Evolutionary conservation across 768 basidiomycete genomes (phyloP).

Genomic region (Boletus barrowsii): DNA sequence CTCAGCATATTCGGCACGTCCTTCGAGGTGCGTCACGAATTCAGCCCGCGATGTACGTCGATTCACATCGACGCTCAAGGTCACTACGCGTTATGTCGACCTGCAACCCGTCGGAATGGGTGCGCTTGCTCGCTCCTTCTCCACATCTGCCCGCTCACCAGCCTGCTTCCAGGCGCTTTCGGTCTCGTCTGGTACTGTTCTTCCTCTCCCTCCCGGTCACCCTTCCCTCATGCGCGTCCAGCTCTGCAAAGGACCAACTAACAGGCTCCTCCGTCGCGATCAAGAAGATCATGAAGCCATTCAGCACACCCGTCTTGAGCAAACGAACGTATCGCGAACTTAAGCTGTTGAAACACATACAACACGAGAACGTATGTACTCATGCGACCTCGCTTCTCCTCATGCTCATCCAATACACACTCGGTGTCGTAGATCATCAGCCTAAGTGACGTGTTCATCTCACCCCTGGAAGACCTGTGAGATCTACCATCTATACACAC

Average conservation of each 20-base stretch:
- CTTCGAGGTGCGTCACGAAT: constrained; percentile 65
- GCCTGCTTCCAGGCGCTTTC: constrained; percentile 64
- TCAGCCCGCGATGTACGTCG: constrained; percentile 16
- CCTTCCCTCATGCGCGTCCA: constrained; percentile 32
- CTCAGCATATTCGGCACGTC: constrained; percentile 98
- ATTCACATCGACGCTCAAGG: constrained; percentile 46
- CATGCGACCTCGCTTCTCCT: not conserved
- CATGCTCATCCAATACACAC: constrained; percentile 4
- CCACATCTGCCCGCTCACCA: constrained; percentile 15
- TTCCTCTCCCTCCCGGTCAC: not conserved
- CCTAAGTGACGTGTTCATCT: constrained; percentile 98
- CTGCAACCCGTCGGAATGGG: constrained; percentile 99
- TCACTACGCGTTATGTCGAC: constrained; percentile 98
- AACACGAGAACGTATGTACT: constrained; percentile 88
- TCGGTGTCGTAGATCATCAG: constrained; percentile 79
- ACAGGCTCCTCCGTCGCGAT: constrained; percentile 93
- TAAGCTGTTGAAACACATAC: constrained; percentile 96
- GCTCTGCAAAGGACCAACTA: constrained; percentile 93
- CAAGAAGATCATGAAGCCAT: constrained; percentile 99
- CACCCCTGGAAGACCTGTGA: constrained; percentile 96
- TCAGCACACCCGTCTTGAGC: constrained; percentile 96
- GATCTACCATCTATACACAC: constrained; percentile 25
- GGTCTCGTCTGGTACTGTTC: constrained; percentile 88
- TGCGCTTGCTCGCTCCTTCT: constrained; percentile 37
- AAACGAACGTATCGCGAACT: constrained; percentile 98